Evolutionary conservation across 108 stramenopile species (phyloP), one percentile per base, ranked within the genome.

Genomic region (Skeletonema costatum): DNA sequence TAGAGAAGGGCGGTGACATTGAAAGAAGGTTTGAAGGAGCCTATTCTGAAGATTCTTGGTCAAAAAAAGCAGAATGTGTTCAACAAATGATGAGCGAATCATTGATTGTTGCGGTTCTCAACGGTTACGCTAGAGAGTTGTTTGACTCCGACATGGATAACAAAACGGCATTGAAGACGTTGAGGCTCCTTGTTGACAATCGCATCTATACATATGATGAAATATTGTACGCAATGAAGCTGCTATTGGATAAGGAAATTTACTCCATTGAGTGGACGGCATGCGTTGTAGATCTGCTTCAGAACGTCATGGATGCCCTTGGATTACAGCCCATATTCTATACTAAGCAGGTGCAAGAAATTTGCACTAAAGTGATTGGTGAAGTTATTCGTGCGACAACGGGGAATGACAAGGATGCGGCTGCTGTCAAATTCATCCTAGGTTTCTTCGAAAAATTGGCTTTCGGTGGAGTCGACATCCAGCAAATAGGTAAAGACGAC

Each of bases 181-280:
- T 69, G 12, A n/a, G 12, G 32, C 51, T 53, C 58, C 68, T 69
- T 14, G 30, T 56, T 4, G 50, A 53, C 7, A 31, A 31, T 16
- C 50, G 51, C 29, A 53, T 46, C 1, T 69, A 69, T 29, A 38
- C 50, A 17, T 53, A 69, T 33, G 68, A 50, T 12, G 68, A 69
- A 32, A 14, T 69, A 16, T 5, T 69, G 11, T 51, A 56, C 32
- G 21, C 68, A 32, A 14, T 69, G 25, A 29, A 58, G 11, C 68
- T 51, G 9, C 4, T 56, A 10, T 29, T 56, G 7, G 19, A 25
- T 7, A 2, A 56, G 21, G 25, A 2, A 0, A 10, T 11, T 3
- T 29, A 25, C 7, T 0, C 1, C 7, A 29, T 9, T 10, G 25
- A 56, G 25, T 21, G 25, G 53, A n/a, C 0, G 2, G 25, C 1